These are phyloP conservation scores for Phytophthora hybrid DNA, from an alignment of 352 stramenopile species.

Conservation along the genomic window DNA sequence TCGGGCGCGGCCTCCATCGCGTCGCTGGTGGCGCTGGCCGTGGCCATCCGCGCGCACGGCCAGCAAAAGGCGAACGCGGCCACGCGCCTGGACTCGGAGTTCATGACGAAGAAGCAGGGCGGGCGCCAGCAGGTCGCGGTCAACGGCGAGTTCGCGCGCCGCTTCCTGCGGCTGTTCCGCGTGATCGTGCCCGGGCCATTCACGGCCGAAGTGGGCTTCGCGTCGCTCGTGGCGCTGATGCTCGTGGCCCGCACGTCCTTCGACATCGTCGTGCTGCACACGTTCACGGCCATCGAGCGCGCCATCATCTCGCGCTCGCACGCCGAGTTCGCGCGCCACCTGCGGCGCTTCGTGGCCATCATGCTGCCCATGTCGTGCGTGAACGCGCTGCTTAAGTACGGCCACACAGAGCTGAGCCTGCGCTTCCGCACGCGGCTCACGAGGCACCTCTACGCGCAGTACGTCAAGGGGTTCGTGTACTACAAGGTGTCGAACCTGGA, in stretches of 20 bases:
- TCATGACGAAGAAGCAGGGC: conserved; percentile 80
- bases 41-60: conserved; percentile 75
- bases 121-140: conserved; percentile 73
- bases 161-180: conserved; percentile 76
- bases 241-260: conserved; percentile 79
- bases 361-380: conserved; percentile 85
- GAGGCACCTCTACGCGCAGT: conserved; percentile 82
- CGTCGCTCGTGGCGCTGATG: conserved; percentile 65
- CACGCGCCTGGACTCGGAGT: conserved; percentile 66
- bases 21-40: conserved; percentile 61
- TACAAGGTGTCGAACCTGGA: conserved; percentile 93
- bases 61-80: conserved; percentile 60
- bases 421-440: conserved; percentile 88
- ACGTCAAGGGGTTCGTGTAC: conserved; percentile 90
- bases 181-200: conserved; percentile 76
- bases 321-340: conserved; percentile 66
- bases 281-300: conserved; percentile 78
- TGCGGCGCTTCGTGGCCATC: conserved; percentile 79
- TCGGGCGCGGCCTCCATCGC: conserved; percentile 52
- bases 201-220: conserved; percentile 76
- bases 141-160: conserved; percentile 72
- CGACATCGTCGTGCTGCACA: conserved; percentile 81
- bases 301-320: conserved; percentile 82
- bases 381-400: conserved; percentile 86
- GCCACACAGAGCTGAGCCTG: conserved; percentile 81